A percentile compares a stretch with the other conserved stretches of the same genome.
Conservation (phyloP, 306 rosid genomes). For the Castanospermum australe region DNA sequence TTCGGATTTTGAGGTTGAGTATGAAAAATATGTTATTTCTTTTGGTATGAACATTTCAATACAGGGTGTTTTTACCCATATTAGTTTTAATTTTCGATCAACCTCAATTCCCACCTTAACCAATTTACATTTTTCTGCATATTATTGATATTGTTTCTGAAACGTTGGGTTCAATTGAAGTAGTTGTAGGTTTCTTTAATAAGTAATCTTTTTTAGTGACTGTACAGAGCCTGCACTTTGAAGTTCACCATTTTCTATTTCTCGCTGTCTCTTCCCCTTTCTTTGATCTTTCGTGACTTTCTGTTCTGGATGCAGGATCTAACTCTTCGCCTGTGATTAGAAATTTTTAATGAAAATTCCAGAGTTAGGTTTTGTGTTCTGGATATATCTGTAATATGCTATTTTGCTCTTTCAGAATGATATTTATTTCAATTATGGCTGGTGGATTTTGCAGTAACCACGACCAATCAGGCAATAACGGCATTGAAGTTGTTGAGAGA, state of each 20-base stretch:
- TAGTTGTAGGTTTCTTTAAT: neutral
- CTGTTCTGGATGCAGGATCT: neutral
- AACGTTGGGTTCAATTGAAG: neutral
- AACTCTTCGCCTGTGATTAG: neutral
- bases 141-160: neutral
- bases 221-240: neutral
- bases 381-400: neutral
- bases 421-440: neutral
- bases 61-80: neutral
- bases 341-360: neutral
- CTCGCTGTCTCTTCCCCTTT: neutral
- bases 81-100: neutral
- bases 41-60: neutral
- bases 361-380: slow-evolving; percentile 1
- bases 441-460: slow-evolving; percentile 68
- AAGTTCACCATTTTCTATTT: neutral
- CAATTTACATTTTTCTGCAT: neutral
- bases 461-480: slow-evolving; percentile 57
- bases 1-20: neutral
- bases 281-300: neutral
- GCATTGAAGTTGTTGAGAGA: slow-evolving; percentile 82
- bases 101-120: neutral
- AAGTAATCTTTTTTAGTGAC: neutral
- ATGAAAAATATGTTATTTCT: neutral
- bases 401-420: neutral